Evolutionary conservation across 176 grass and related monocot species (phyloP), one percentile per base, ranked within the genome.

Genomic region (Pharus latifolius): DNA sequence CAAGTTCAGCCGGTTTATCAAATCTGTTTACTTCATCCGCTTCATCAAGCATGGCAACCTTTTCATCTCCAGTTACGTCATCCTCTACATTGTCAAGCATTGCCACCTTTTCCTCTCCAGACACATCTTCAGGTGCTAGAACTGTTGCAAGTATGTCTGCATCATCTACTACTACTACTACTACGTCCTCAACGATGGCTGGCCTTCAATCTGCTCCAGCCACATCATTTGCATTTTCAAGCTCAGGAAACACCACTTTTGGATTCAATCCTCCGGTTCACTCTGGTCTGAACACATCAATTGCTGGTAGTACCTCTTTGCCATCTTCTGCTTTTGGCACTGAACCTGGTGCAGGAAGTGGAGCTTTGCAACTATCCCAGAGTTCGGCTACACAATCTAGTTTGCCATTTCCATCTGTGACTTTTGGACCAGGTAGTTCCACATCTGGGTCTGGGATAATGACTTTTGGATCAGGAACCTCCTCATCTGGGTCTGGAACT

Each of bases 211-310:
- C 75, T 49, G 13, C 68, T 70, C 60, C 82, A 35, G 6, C 9
- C 35, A 6, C 72, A 49, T n/a, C 80, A 59, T 81, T 64, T 57
- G 32, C 59, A 35, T 67, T 88, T 78, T 40, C 48, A 16, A 78
- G 78, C 54, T 54, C 78, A 35, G 79, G 73, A 24, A 85, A 69
- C 53, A 64, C 40, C 33, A 51, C 46, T 56, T 79, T 75, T 68
- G 78, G 78, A 13, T 82, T 85, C 60, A 84, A 53, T 40, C 42
- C 69, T 46, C 68, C 85, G 58, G 75, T 64, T 45, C 78, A 92
- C 26, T 72, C 78, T 85, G 38, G 53, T 42, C 74, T 62, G 16
- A 68, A 25, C 53, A 67, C 78, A 63, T 71, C 69, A 16, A 52
- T 66, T 68, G 53, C 48, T 65, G 32, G 27, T 28, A 73, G 25